phyloP scores from a whole-genome alignment of 306 rosid genomes.

The Cicer cuneatum region DNA sequence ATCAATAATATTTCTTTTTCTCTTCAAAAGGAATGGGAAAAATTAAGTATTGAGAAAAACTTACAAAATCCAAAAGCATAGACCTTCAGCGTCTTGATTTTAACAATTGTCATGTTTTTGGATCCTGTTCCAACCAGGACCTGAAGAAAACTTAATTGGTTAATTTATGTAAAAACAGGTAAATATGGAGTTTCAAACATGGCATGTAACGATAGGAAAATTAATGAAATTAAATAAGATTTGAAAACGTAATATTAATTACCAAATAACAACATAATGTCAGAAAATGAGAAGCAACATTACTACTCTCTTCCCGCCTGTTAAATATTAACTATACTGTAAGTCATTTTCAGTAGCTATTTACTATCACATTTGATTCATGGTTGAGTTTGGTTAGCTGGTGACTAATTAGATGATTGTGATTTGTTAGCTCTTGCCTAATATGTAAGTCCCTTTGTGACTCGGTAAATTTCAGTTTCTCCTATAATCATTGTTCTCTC shows the following conservation, averaged over 20 bases:
- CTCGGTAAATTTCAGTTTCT: slow-evolving; percentile 12
- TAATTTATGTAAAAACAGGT: slow-evolving; percentile 22
- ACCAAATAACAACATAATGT: slow-evolving; percentile 10
- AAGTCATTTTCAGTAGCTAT: slow-evolving; percentile 11
- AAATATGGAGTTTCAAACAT: slow-evolving; percentile 25
- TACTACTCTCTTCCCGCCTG: slow-evolving; percentile 1
- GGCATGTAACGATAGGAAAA: slow-evolving; percentile 14
- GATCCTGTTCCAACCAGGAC: slow-evolving; percentile 95
- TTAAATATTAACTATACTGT: slow-evolving; percentile 8
- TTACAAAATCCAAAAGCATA: slow-evolving; percentile 99
- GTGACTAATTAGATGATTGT: slow-evolving; percentile 9
- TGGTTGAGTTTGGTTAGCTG: slow-evolving; percentile 9
- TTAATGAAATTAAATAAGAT: slow-evolving; percentile 14
- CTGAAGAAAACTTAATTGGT: slow-evolving; percentile 54
- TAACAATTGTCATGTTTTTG: slow-evolving; percentile 77
- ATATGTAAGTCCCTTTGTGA: neutral
- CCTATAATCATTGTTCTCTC: neutral
- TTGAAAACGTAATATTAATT: neutral
- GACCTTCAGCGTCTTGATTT: slow-evolving; percentile 80
- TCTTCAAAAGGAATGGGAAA: slow-evolving; percentile 15
- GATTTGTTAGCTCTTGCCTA: slow-evolving; percentile 6
- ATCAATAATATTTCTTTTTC: neutral
- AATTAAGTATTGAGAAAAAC: slow-evolving; percentile 49
- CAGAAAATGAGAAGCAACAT: slow-evolving; percentile 18
- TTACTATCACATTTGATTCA: neutral